These are phyloP conservation scores for Clonostachys byssicola DNA, from an alignment of 2,329 filamentous ascomycete species.

Conservation along the genomic window DNA sequence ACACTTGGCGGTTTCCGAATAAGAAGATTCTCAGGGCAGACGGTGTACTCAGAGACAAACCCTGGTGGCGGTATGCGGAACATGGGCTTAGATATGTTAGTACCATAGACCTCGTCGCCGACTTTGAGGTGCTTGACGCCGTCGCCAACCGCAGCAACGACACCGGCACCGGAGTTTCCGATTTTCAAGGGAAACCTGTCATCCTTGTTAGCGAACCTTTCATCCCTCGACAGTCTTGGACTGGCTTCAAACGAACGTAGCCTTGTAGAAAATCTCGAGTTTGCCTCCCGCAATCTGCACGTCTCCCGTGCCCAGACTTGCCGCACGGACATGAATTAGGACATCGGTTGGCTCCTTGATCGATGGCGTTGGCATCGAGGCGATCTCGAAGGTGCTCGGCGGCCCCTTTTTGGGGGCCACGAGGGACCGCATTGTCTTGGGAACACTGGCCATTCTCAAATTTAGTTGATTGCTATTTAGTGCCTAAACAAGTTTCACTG, in stretches of 20 bases:
- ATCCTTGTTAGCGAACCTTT: too few species aligned
- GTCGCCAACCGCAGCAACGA: conserved; percentile 20
- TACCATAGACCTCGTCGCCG: conserved; percentile 33
- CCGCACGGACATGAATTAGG: conserved; percentile 32
- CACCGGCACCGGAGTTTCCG: conserved; percentile 22
- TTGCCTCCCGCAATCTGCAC: conserved; percentile 19
- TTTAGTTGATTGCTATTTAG: too few species aligned
- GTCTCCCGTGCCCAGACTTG: conserved; percentile 26
- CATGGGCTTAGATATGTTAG: conserved; percentile 29
- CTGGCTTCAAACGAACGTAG: conserved; percentile 14
- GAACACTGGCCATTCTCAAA: conserved; percentile 18
- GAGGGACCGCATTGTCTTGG: conserved; percentile 37
- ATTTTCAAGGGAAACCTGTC: conserved; percentile 15
- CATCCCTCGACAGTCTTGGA: background rate
- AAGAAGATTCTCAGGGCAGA: conserved; percentile 26
- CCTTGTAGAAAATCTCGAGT: conserved; percentile 13
- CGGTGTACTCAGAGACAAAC: conserved; percentile 33
- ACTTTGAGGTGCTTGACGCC: conserved; percentile 16
- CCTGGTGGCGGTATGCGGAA: conserved; percentile 16
- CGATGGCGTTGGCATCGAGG: conserved; percentile 35
- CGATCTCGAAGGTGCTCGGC: conserved; percentile 31
- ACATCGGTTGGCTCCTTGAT: conserved; percentile 37
- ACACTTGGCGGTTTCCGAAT: conserved; percentile 21
- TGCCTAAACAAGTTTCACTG: too few species aligned
- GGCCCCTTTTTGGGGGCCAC: conserved; percentile 30